Evolutionary conservation across 148 eudicot genomes (phyloP), one percentile per base, ranked within the genome.

Genomic region (Heliosperma pusillum): DNA sequence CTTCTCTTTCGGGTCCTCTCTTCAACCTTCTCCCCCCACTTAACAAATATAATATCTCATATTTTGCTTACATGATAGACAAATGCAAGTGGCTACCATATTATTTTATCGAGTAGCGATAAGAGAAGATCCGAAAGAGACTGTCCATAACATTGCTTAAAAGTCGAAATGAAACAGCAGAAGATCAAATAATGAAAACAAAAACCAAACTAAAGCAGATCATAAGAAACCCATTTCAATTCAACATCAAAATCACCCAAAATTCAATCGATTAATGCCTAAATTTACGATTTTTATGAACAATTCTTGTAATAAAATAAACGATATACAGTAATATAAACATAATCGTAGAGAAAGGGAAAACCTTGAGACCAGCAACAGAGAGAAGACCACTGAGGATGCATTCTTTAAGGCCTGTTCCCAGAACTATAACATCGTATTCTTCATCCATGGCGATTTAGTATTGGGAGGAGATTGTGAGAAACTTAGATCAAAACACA

Each of bases 321-420:
- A 45, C 47, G n/a, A 7, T 2, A 40, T 20, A 20, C 24, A 30
- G 27, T 3, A 33, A 33, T 22, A 42, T 26, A 1, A 16, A 16
- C 22, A 6, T 15, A 58, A 72, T 40, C 10, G 15, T 27, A 20
- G 26, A 45, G 55, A 7, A 19, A 63, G 11, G 20, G 5, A 50
- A 63, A 59, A 87, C 89, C 89, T 87, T 87, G 73, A 87, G 89
- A 75, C 89, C 84, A 76, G 81, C 84, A 74, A 87, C 89, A 24
- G 89, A 87, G 78, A 87, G 87, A 30, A 87, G 86, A 73, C 89
- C 89, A 66, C 87, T 84, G 80, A 87, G 87, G 64, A 85, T 87
- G 77, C 89, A 87, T 81, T 87, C 89, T 60, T 87, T 87, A 77
- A 87, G 89, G 24, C 89, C 89, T 11, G 89, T 87, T 3, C 89